These are phyloP conservation scores for Acanthamoeba culbertsoni DNA, from an alignment of 208 protist species.

Conservation along the genomic window DNA sequence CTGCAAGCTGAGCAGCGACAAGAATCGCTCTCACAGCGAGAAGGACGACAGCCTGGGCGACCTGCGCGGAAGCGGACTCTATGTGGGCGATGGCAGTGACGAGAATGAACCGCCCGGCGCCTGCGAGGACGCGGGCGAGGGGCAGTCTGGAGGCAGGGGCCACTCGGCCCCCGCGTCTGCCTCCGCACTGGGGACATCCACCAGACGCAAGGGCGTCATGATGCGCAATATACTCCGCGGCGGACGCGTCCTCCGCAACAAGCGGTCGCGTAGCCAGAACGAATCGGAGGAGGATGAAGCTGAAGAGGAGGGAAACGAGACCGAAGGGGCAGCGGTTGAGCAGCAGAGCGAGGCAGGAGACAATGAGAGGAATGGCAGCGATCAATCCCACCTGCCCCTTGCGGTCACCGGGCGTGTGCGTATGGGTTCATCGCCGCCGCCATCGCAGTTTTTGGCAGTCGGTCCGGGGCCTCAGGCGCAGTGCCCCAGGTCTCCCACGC, in stretches of 20 bases:
- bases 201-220: background rate
- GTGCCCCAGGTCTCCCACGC: background rate
- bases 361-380: no score
- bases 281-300: background rate
- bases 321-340: background rate
- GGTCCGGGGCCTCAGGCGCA: background rate
- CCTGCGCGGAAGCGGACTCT: background rate
- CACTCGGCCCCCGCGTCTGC: no score
- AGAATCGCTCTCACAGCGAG: background rate
- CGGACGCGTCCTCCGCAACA: background rate
- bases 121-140: no score
- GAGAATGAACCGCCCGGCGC: background rate
- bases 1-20: background rate
- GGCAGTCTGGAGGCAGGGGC: no score
- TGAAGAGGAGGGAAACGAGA: background rate
- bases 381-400: no score
- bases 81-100: background rate
- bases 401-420: background rate
- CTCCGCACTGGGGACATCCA: background rate
- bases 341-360: background rate
- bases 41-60: background rate
- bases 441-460: background rate
- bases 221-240: background rate
- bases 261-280: background rate
- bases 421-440: background rate